These are phyloP conservation scores for Stagonosporopsis cucurbitacearum DNA, from an alignment of 2,329 filamentous ascomycete genomes.

Conservation along the genomic window DNA sequence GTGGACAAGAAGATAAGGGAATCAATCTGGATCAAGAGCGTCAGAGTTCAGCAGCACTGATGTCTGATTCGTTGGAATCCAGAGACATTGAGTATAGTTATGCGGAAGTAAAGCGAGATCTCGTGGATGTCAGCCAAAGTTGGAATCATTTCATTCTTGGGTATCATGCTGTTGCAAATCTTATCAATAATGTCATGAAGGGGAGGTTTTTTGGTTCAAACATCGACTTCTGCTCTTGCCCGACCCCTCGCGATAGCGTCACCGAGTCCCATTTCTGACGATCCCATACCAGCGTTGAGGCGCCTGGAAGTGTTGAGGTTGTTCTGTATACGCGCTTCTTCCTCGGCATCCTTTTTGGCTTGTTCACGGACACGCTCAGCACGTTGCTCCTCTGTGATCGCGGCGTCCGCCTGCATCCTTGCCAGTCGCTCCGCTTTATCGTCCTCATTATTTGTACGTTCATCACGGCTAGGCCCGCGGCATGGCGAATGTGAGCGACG, in stretches of 20 bases:
- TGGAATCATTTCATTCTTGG: background rate
- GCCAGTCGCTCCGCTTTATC: conserved; percentile 41
- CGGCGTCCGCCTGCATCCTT: conserved; percentile 44
- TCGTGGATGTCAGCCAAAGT: background rate
- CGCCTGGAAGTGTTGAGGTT: conserved; percentile 25
- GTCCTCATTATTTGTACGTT: conserved; percentile 8
- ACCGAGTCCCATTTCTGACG: conserved; percentile 26
- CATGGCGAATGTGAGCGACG: conserved; percentile 36
- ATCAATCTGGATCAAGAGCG: no score
- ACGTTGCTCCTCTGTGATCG: conserved; percentile 42
- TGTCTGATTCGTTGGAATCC: background rate
- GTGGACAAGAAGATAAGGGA: no score
- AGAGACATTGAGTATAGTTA: background rate
- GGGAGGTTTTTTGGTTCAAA: conserved; percentile 2
- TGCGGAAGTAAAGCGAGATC: background rate
- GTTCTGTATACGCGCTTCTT: conserved; percentile 29
- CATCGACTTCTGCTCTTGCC: conserved; percentile 20
- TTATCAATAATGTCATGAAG: background rate
- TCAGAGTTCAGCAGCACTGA: no score
- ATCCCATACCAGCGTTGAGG: conserved; percentile 28
- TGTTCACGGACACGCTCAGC: conserved; percentile 41
- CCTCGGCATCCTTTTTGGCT: conserved; percentile 43
- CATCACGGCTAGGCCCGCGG: conserved; percentile 28
- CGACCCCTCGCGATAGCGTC: conserved; percentile 31
- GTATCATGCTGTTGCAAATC: conserved; percentile 7